A percentile compares a stretch with the other conserved stretches of the same genome.
Conservation (phyloP, 768 basidiomycete genomes). For the Lepiota venenata region DNA sequence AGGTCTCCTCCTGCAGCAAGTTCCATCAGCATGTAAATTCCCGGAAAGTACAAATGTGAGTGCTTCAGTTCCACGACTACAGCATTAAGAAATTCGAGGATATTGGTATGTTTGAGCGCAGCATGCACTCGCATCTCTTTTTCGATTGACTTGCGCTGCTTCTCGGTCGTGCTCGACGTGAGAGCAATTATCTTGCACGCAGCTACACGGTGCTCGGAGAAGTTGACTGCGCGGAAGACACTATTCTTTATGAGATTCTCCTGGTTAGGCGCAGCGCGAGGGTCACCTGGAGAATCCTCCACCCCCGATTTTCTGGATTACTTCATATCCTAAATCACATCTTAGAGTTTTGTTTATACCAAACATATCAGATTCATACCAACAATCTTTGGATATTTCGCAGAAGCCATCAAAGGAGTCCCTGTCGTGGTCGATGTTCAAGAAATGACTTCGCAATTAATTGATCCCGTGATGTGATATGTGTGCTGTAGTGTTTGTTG, state of each 20-base stretch:
- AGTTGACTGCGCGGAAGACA: conserved; percentile 80
- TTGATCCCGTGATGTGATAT: background rate
- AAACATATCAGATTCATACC: background rate
- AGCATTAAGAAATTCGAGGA: conserved; percentile 82
- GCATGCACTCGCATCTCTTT: conserved; percentile 93
- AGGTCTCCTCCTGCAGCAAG: conserved; percentile 92
- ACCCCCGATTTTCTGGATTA: conserved; percentile 14
- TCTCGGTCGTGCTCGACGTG: conserved; percentile 57
- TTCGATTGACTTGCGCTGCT: conserved; percentile 75
- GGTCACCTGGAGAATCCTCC: conserved; percentile 17
- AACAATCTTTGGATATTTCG: conserved; percentile 9
- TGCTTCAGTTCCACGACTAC: conserved; percentile 69
- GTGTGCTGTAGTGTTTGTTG: no score
- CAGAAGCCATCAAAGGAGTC: background rate
- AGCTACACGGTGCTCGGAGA: conserved; percentile 61
- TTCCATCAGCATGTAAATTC: conserved; percentile 91
- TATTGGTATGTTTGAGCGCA: conserved; percentile 70
- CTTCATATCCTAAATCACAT: conserved; percentile 6
- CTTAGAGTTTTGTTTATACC: background rate
- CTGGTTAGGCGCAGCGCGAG: background rate
- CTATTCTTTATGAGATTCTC: conserved; percentile 32
- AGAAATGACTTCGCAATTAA: no score
- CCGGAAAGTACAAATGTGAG: conserved; percentile 60
- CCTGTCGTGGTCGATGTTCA: background rate
- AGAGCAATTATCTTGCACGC: conserved; percentile 84